Percentiles rank a stretch among this genome's conserved stretches.
Evolutionary conservation across 2,329 filamentous ascomycete species (phyloP).

Genomic region (Alternaria triticimaculans): DNA sequence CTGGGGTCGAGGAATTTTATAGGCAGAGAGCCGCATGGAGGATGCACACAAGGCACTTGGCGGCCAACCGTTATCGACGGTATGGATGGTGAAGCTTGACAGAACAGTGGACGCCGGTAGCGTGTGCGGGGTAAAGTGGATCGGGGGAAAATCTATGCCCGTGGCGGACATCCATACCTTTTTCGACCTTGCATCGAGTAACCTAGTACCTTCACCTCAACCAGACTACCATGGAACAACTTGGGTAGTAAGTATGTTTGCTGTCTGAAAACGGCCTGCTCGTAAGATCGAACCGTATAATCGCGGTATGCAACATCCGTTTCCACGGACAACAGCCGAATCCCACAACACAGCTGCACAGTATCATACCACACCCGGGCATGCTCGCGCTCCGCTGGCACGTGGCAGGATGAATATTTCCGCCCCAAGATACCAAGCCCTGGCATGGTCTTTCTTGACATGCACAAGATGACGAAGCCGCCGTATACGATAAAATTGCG

Average conservation of each 20-base stretch:
- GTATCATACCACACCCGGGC: neutral
- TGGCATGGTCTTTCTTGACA: neutral
- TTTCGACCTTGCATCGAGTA: neutral
- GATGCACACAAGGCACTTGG: conserved; percentile 21
- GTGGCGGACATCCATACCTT: neutral
- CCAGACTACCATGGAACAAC: neutral
- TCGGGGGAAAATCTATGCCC: neutral
- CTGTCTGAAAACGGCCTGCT: neutral
- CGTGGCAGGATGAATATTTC: neutral
- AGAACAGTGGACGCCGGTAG: conserved; percentile 12
- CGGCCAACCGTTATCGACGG: conserved; percentile 5
- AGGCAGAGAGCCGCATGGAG: conserved; percentile 12
- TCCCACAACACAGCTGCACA: neutral
- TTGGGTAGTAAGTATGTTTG: accelerated
- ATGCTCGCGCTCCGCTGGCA: neutral
- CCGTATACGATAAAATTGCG: neutral
- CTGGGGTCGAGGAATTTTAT: neutral
- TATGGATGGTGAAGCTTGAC: conserved; percentile 6
- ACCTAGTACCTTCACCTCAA: neutral
- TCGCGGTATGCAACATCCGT: neutral
- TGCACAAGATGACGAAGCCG: neutral
- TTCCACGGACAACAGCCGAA: neutral
- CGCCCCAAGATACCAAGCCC: neutral
- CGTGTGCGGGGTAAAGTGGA: conserved; percentile 23
- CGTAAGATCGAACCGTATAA: neutral